These are phyloP conservation scores for Cladophialophora exuberans DNA, from an alignment of 2,329 filamentous ascomycete species.

Conservation along the genomic window DNA sequence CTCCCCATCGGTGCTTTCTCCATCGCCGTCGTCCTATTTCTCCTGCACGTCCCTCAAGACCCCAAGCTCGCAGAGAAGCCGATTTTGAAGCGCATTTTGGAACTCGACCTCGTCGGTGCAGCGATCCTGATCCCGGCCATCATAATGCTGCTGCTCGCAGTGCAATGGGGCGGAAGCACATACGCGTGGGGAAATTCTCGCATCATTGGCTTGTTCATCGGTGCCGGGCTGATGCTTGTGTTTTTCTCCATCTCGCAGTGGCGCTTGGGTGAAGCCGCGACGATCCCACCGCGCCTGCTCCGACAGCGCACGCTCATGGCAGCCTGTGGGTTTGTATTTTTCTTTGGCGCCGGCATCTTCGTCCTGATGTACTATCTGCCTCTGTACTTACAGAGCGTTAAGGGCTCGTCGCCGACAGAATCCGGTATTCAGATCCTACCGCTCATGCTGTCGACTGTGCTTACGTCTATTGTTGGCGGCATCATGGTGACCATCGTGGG, in stretches of 20 bases:
- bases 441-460: constrained; percentile 40
- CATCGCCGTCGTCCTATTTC: constrained; percentile 36
- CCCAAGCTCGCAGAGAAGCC: constrained; percentile 25
- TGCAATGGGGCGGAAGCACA: constrained; percentile 53
- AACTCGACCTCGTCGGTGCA: constrained; percentile 32
- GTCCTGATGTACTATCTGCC: constrained; percentile 37
- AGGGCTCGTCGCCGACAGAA: constrained; percentile 32
- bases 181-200: constrained; percentile 56
- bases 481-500: constrained; percentile 33
- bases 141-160: constrained; percentile 48
- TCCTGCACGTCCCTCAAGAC: constrained; percentile 38
- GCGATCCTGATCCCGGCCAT: constrained; percentile 48
- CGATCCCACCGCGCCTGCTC: constrained; percentile 34
- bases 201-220: constrained; percentile 42
- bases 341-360: constrained; percentile 30
- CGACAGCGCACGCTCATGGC: constrained; percentile 34
- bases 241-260: constrained; percentile 32
- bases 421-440: constrained; percentile 43
- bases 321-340: constrained; percentile 30
- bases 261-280: constrained; percentile 28
- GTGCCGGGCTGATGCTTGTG: constrained; percentile 31
- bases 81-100: constrained; percentile 23
- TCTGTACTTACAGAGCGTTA: constrained; percentile 39
- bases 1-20: constrained; percentile 43
- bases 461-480: constrained; percentile 37